These are phyloP conservation scores for Hypholoma sublateritium DNA, from an alignment of 768 basidiomycete species.

Conservation along the genomic window DNA sequence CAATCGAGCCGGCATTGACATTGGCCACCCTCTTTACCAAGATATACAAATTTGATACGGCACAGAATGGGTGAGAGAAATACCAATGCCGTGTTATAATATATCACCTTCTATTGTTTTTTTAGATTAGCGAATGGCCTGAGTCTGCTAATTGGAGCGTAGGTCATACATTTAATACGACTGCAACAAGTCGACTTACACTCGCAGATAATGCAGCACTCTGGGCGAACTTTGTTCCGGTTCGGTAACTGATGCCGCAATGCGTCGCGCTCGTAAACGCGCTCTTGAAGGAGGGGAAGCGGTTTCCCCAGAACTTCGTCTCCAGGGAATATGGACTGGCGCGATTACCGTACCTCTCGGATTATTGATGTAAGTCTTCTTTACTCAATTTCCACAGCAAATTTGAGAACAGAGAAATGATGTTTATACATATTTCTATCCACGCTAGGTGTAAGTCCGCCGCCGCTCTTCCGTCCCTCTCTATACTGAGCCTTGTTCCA, in stretches of 20 bases:
- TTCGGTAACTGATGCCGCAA: conserved; percentile 35
- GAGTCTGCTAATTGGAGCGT: conserved; percentile 35
- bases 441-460: conserved; percentile 8
- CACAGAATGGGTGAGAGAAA: conserved; percentile 30
- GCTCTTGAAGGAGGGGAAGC: conserved; percentile 23
- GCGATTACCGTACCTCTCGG: conserved; percentile 34
- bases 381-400: no score
- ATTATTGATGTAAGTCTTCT: conserved; percentile 29
- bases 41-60: conserved; percentile 39
- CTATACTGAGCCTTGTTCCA: conserved; percentile 11
- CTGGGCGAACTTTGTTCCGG: conserved; percentile 37
- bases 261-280: conserved; percentile 30
- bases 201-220: conserved; percentile 16
- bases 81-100: background rate
- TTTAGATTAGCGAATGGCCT: conserved; percentile 35
- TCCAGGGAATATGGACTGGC: conserved; percentile 40
- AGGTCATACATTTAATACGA: conserved; percentile 7
- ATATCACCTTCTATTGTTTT: background rate
- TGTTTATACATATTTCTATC: no score
- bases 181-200: background rate
- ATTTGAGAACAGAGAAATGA: no score
- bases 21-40: conserved; percentile 36
- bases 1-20: conserved; percentile 39
- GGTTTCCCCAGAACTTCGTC: conserved; percentile 31
- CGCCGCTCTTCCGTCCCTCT: background rate